These are phyloP conservation scores for Elasticomyces elasticus DNA, from an alignment of 495 filamentous ascomycete genomes.

Conservation along the genomic window DNA sequence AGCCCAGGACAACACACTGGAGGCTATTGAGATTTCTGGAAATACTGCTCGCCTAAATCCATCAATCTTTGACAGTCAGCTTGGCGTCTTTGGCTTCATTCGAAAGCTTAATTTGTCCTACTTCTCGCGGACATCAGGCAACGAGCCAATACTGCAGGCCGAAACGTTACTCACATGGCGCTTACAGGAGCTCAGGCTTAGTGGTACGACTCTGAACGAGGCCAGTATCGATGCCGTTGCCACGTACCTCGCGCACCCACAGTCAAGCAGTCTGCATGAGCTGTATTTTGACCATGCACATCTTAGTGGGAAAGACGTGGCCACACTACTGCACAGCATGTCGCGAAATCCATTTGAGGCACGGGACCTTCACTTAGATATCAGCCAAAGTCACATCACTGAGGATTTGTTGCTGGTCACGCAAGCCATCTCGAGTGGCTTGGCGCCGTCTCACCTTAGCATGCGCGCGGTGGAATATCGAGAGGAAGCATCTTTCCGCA, in stretches of 20 bases:
- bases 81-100: slow-evolving; percentile 58
- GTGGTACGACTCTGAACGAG: slow-evolving; percentile 51
- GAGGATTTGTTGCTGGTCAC: slow-evolving; percentile 59
- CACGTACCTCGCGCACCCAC: slow-evolving; percentile 31
- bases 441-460: slow-evolving; percentile 61
- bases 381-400: slow-evolving; percentile 76
- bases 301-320: slow-evolving; percentile 66
- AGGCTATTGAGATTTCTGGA: slow-evolving; percentile 66
- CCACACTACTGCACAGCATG: slow-evolving; percentile 70
- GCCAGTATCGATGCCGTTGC: slow-evolving; percentile 30
- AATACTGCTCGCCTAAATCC: slow-evolving; percentile 65
- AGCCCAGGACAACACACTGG: slow-evolving; percentile 60
- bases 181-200: slow-evolving; percentile 64
- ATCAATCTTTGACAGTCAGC: slow-evolving; percentile 49
- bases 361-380: slow-evolving; percentile 63
- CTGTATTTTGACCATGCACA: slow-evolving; percentile 71
- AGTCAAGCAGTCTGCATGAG: slow-evolving; percentile 55
- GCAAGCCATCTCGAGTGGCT: slow-evolving; percentile 51
- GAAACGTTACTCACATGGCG: slow-evolving; percentile 63
- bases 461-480: slow-evolving; percentile 83
- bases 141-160: slow-evolving; percentile 54
- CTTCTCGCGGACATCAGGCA: slow-evolving; percentile 50
- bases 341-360: slow-evolving; percentile 38
- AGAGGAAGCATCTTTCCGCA: slow-evolving; percentile 63
- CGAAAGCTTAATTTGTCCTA: slow-evolving; percentile 64